A percentile compares a stretch with the other conserved stretches of the same genome.
phyloP scores from a whole-genome alignment of 768 basidiomycete genomes.

The Roridomyces roridus region DNA sequence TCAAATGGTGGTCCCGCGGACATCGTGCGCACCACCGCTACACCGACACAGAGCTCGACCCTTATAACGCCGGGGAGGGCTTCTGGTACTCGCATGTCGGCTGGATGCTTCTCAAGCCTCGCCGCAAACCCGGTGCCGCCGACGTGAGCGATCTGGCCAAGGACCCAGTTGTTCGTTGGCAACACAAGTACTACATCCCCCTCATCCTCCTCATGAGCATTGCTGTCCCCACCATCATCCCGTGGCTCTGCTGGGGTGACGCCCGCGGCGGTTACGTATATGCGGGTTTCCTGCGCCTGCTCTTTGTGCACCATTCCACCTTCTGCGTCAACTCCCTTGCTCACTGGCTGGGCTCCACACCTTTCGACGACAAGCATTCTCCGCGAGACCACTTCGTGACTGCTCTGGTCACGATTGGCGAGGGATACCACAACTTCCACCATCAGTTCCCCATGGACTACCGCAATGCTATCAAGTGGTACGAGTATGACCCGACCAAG shows the following conservation, averaged over 20 bases:
- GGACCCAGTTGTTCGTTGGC: conserved; percentile 86
- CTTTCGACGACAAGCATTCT: conserved; percentile 96
- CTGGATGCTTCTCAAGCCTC: conserved; percentile 94
- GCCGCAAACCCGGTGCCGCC: conserved; percentile 91
- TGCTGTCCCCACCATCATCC: conserved; percentile 76
- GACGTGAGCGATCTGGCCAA: conserved; percentile 88
- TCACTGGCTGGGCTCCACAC: conserved; percentile 94
- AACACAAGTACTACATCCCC: conserved; percentile 81
- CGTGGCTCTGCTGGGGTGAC: conserved; percentile 87
- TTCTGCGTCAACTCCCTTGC: conserved; percentile 98
- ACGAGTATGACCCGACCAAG: conserved; percentile 92
- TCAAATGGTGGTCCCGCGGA: conserved; percentile 98
- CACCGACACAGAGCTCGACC: conserved; percentile 96
- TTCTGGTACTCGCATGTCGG: conserved; percentile 87
- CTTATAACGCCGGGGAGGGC: conserved; percentile 92
- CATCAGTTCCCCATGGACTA: conserved; percentile 98
- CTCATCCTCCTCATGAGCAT: conserved; percentile 79
- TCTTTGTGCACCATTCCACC: conserved; percentile 94
- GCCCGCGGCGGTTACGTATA: conserved; percentile 86
- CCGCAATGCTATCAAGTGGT: conserved; percentile 95
- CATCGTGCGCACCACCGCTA: conserved; percentile 98
- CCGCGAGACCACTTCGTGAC: conserved; percentile 93
- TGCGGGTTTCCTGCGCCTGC: conserved; percentile 77
- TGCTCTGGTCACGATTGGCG: conserved; percentile 90
- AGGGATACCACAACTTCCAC: conserved; percentile 99